Conservation (phyloP, 2,329 filamentous ascomycete genomes). For the Trichoderma arundinaceum region DNA sequence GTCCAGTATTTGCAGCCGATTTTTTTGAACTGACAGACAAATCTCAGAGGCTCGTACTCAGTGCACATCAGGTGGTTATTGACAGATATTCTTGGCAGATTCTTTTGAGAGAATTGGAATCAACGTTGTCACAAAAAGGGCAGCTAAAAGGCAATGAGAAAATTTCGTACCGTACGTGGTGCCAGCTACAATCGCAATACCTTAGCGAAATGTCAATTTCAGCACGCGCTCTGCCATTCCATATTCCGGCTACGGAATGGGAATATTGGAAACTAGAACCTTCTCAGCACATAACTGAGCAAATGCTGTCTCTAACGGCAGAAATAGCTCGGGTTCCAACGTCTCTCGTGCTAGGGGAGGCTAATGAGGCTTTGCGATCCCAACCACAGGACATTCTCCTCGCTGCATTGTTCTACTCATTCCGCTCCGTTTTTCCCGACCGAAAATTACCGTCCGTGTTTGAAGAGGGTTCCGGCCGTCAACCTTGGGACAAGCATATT, state of each 20-base stretch:
- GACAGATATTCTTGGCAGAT: conserved; percentile 54
- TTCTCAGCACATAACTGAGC: background rate
- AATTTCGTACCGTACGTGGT: background rate
- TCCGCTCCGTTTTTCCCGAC: conserved; percentile 41
- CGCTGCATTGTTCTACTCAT: conserved; percentile 41
- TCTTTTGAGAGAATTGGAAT: background rate
- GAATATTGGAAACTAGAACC: conserved; percentile 28
- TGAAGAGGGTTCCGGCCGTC: conserved; percentile 47
- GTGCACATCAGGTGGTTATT: conserved; percentile 34
- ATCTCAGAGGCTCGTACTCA: conserved; percentile 7
- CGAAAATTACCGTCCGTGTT: conserved; percentile 41
- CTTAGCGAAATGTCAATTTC: too few species aligned
- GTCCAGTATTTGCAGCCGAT: conserved; percentile 34
- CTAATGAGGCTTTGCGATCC: conserved; percentile 39
- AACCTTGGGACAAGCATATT: conserved; percentile 38
- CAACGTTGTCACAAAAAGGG: background rate
- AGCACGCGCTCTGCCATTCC: background rate
- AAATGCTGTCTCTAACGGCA: background rate
- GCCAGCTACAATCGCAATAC: background rate
- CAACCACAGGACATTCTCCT: conserved; percentile 44
- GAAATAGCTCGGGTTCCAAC: conserved; percentile 25
- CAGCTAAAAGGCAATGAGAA: too few species aligned
- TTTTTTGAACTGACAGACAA: conserved; percentile 29
- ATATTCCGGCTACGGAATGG: conserved; percentile 26
- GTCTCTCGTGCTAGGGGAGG: conserved; percentile 32